Percentiles rank a stretch among this genome's conserved stretches.
Evolutionary conservation across 805 yeast genomes (phyloP).

Genomic region (Spathaspora sp.): DNA sequence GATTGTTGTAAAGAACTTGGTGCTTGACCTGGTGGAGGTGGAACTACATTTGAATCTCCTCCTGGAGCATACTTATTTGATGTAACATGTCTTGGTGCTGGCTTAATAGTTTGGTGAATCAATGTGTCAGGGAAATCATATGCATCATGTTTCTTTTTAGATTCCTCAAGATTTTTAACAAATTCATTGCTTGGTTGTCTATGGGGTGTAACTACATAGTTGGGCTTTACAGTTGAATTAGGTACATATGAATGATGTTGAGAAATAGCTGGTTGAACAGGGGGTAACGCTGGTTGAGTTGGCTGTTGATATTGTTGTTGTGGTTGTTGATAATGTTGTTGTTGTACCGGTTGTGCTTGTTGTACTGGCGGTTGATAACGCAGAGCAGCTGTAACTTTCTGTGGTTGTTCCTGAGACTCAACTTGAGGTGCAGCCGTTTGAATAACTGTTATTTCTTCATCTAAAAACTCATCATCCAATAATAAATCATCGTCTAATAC

Average conservation of each 20-base stretch:
- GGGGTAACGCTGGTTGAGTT: not conserved
- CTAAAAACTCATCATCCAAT: constrained; percentile 35
- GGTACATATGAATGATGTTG: constrained; percentile 5
- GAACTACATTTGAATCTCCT: not conserved
- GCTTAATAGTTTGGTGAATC: constrained; percentile 37
- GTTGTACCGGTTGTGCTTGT: not conserved
- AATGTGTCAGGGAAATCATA: constrained; percentile 68
- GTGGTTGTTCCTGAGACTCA: not conserved
- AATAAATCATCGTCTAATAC: constrained; percentile 30
- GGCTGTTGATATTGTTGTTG: not conserved
- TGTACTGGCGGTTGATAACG: not conserved
- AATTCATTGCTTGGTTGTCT: constrained; percentile 7
- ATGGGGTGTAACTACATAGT: not conserved
- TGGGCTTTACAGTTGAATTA: constrained; percentile 1
- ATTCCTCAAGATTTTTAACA: constrained; percentile 32
- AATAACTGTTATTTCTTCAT: constrained; percentile 16
- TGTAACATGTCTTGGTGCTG: constrained; percentile 30
- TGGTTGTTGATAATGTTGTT: not conserved
- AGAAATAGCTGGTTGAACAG: constrained; percentile 3
- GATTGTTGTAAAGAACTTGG: not conserved
- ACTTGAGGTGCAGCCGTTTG: not conserved
- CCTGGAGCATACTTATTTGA: constrained; percentile 18
- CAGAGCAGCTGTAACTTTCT: not conserved
- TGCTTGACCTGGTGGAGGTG: constrained; percentile 4
- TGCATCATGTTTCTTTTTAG: constrained; percentile 67